Evolutionary conservation across 148 eudicot species (phyloP).

Genomic region (Fagopyrum esculentum): DNA sequence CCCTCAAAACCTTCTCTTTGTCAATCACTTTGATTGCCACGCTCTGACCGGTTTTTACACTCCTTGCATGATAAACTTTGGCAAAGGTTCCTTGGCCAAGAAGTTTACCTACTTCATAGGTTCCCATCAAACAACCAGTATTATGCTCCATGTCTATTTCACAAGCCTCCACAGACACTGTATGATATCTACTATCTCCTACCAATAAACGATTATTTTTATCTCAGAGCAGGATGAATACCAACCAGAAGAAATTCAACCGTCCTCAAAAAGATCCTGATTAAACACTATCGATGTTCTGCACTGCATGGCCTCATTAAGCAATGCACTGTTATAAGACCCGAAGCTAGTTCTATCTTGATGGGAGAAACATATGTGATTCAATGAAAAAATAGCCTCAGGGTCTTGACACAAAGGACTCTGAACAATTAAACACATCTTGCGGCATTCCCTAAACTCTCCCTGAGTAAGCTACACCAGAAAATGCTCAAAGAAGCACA

Average conservation of each 20-base stretch:
- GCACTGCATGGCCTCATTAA: constrained; percentile 2
- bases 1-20: constrained; percentile 54
- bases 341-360: constrained; percentile 12
- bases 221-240: no score
- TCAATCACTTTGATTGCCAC: constrained; percentile 75
- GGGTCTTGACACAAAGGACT: constrained; percentile 17
- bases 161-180: not conserved
- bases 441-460: constrained; percentile 43
- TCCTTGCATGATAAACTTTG: constrained; percentile 59
- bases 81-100: constrained; percentile 86
- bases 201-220: no score
- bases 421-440: constrained; percentile 25
- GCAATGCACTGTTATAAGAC: not conserved
- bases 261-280: constrained; percentile 14
- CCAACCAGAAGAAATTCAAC: constrained; percentile 15
- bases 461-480: constrained; percentile 8
- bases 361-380: constrained; percentile 11
- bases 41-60: constrained; percentile 43
- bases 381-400: constrained; percentile 9
- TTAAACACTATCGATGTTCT: constrained; percentile 3
- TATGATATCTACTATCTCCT: not conserved
- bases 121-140: constrained; percentile 40
- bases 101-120: constrained; percentile 57
- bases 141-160: constrained; percentile 37
- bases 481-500: constrained; percentile 12